A percentile compares a stretch with the other conserved stretches of the same genome.
Conservation (phyloP, 345 rosid genomes). For the Rhodomyrtus tomentosa region DNA sequence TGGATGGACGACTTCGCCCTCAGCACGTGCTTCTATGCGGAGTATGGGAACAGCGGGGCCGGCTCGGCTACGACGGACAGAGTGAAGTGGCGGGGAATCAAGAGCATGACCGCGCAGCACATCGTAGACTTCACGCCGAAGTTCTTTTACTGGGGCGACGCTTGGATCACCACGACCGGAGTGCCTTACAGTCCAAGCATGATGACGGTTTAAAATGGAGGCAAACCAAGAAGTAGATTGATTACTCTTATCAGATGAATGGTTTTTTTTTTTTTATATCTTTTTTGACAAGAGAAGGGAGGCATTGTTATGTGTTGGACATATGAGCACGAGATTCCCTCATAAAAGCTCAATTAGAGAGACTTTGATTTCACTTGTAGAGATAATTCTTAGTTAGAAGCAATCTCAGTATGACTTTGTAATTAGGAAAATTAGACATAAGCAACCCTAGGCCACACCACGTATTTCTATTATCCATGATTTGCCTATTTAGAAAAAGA, state of each 20-base stretch:
- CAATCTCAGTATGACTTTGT: background rate
- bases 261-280: background rate
- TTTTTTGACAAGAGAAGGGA: background rate
- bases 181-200: conserved; percentile 39
- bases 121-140: conserved; percentile 18
- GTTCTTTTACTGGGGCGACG: conserved; percentile 23
- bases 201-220: background rate
- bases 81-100: conserved; percentile 51
- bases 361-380: background rate
- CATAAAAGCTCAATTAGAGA: background rate
- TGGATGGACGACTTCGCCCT: conserved; percentile 37
- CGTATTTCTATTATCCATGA: background rate
- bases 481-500: background rate
- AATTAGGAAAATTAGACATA: background rate
- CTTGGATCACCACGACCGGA: conserved; percentile 36
- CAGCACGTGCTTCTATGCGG: conserved; percentile 46
- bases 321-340: background rate
- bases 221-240: background rate
- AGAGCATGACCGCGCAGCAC: conserved; percentile 8
- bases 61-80: conserved; percentile 33
- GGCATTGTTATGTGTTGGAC: background rate
- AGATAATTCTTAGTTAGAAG: background rate
- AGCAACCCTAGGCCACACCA: background rate
- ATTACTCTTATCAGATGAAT: background rate
- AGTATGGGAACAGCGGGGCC: conserved; percentile 46